Conservation (phyloP, 345 rosid genomes). For the Crucihimalaya himalaica region DNA sequence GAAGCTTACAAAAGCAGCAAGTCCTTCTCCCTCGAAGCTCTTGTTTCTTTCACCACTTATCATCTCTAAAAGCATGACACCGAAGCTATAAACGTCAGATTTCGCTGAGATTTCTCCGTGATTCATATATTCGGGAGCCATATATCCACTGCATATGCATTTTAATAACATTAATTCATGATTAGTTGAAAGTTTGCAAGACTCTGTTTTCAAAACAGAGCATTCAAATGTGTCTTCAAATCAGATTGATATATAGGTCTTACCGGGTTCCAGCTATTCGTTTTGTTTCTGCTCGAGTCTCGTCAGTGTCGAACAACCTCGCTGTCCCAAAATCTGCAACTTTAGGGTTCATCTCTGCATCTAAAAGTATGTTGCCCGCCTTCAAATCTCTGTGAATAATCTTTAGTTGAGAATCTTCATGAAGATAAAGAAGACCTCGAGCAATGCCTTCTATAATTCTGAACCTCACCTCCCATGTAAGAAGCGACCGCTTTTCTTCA, state of each 20-base stretch:
- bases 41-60: constrained; percentile 32
- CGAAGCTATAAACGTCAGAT: constrained; percentile 51
- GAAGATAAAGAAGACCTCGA: constrained; percentile 40
- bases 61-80: constrained; percentile 44
- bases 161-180: neutral
- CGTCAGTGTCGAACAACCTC: constrained; percentile 32
- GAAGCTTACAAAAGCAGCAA: constrained; percentile 34
- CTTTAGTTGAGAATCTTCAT: constrained; percentile 34
- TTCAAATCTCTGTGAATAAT: constrained; percentile 40
- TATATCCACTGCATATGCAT: constrained; percentile 48
- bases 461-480: constrained; percentile 30
- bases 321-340: constrained; percentile 47
- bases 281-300: constrained; percentile 33
- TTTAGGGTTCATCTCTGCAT: constrained; percentile 36
- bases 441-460: constrained; percentile 39
- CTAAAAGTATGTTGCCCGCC: constrained; percentile 35
- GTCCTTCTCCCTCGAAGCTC: constrained; percentile 30
- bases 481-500: constrained; percentile 11
- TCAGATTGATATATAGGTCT: no score
- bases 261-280: constrained; percentile 45
- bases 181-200: neutral
- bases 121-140: constrained; percentile 52
- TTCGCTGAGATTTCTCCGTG: constrained; percentile 49
- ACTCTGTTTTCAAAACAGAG: neutral
- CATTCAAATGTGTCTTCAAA: neutral